phyloP scores from a whole-genome alignment of 2,329 filamentous ascomycete species.

The Curvularia lunata region DNA sequence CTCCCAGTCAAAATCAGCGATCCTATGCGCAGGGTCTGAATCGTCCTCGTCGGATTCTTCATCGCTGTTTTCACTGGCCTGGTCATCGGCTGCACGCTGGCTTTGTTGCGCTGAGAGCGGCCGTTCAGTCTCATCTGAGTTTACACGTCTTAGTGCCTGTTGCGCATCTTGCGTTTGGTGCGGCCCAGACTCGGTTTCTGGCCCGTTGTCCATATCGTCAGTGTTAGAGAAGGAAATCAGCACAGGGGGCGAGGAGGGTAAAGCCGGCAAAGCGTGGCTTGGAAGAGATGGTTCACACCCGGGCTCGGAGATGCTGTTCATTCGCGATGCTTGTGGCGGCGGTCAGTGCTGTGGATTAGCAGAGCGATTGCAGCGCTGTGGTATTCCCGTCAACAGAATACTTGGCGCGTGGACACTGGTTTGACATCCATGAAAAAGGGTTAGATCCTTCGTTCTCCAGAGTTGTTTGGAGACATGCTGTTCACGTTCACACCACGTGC shows the following conservation, averaged over 20 bases:
- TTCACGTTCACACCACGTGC: conserved; percentile 18
- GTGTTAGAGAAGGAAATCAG: conserved; percentile 3
- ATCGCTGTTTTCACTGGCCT: conserved; percentile 14
- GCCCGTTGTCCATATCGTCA: conserved; percentile 25
- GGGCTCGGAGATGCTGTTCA: conserved; percentile 23
- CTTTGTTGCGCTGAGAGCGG: conserved; percentile 35
- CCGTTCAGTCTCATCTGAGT: conserved; percentile 35
- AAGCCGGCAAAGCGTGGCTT: conserved; percentile 13
- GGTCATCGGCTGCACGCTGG: conserved; percentile 19
- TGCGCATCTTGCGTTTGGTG: conserved; percentile 16
- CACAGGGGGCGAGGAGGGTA: conserved; percentile 28
- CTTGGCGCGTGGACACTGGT: background rate
- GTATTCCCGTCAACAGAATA: conserved; percentile 10
- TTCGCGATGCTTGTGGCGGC: conserved; percentile 24
- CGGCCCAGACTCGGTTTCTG: conserved; percentile 19
- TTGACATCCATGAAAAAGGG: background rate
- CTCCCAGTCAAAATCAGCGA: conserved; percentile 75
- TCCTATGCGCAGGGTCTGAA: conserved; percentile 34
- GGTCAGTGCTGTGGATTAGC: conserved; percentile 37
- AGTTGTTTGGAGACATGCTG: background rate
- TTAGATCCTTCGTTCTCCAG: background rate
- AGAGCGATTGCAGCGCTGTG: conserved; percentile 16
- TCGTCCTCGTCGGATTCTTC: conserved; percentile 27
- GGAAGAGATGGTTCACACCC: conserved; percentile 33
- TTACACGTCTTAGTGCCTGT: conserved; percentile 20